These are phyloP conservation scores for Corynespora cassiicola DNA, from an alignment of 2,329 filamentous ascomycete species.

Conservation along the genomic window DNA sequence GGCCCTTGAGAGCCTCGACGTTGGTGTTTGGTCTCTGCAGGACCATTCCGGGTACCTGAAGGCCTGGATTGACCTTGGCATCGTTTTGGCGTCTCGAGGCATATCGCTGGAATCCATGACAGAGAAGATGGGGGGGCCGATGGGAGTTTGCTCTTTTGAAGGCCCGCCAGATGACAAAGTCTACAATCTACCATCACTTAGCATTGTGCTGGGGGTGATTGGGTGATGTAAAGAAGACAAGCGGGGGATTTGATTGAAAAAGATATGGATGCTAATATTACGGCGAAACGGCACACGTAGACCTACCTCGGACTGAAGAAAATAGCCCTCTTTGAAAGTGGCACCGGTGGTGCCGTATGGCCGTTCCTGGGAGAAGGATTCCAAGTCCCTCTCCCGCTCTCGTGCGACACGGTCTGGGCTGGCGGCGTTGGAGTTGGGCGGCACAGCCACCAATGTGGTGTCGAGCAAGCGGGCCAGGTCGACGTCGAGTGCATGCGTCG, in stretches of 20 bases:
- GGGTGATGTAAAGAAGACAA: conserved; percentile 3
- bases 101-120: conserved; percentile 76
- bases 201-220: conserved; percentile 6
- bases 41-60: conserved; percentile 70
- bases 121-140: conserved; percentile 77
- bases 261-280: conserved; percentile 3
- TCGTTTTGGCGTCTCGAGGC: conserved; percentile 30
- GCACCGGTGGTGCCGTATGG: conserved; percentile 36
- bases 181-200: conserved; percentile 50
- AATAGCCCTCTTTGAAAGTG: conserved; percentile 38
- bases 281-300: neutral
- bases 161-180: conserved; percentile 71
- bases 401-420: conserved; percentile 45
- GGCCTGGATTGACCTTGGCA: conserved; percentile 39
- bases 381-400: conserved; percentile 47
- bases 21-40: conserved; percentile 72
- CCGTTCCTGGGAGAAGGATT: conserved; percentile 53
- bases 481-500: conserved; percentile 45
- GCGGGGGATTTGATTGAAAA: conserved; percentile 7
- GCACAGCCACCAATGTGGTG: conserved; percentile 67
- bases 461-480: conserved; percentile 69
- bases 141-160: conserved; percentile 66
- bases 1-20: conserved; percentile 70
- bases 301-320: conserved; percentile 53
- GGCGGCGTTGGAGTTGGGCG: conserved; percentile 57